phyloP scores from a whole-genome alignment of 2,329 filamentous ascomycete genomes.

The Fusarium longipes region DNA sequence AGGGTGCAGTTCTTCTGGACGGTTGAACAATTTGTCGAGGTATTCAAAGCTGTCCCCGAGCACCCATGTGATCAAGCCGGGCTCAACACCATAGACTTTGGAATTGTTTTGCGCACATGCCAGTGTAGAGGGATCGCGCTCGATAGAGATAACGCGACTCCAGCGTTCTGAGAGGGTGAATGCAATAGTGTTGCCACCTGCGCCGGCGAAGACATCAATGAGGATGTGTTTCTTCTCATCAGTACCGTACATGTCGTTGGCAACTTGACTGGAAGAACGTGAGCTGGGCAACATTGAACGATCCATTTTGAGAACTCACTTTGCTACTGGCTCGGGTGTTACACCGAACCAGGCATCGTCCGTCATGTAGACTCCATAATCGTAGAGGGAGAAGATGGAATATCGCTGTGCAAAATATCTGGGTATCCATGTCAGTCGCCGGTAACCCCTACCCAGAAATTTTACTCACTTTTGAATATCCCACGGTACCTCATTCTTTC shows the following conservation, averaged over 20 bases:
- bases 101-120: constrained; percentile 95
- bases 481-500: constrained; percentile 77
- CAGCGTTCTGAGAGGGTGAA: constrained; percentile 85
- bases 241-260: constrained; percentile 72
- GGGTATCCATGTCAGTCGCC: background rate
- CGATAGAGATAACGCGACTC: constrained; percentile 87
- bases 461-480: constrained; percentile 81
- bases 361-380: constrained; percentile 89
- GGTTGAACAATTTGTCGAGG: constrained; percentile 60
- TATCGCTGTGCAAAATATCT: constrained; percentile 94
- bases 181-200: constrained; percentile 94
- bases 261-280: constrained; percentile 71
- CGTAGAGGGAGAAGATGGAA: constrained; percentile 87
- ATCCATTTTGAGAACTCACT: constrained; percentile 61
- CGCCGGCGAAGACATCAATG: constrained; percentile 90
- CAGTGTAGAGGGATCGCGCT: constrained; percentile 82
- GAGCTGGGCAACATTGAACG: background rate
- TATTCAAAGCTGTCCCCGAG: constrained; percentile 87
- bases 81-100: constrained; percentile 80
- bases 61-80: constrained; percentile 82
- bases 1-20: constrained; percentile 52
- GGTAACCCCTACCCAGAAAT: background rate
- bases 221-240: constrained; percentile 71
- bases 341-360: constrained; percentile 97
- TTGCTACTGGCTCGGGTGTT: constrained; percentile 90